Percentiles rank a stretch among this genome's conserved stretches.
Conservation (phyloP, 352 stramenopile genomes). For the Globisporangium solare region DNA sequence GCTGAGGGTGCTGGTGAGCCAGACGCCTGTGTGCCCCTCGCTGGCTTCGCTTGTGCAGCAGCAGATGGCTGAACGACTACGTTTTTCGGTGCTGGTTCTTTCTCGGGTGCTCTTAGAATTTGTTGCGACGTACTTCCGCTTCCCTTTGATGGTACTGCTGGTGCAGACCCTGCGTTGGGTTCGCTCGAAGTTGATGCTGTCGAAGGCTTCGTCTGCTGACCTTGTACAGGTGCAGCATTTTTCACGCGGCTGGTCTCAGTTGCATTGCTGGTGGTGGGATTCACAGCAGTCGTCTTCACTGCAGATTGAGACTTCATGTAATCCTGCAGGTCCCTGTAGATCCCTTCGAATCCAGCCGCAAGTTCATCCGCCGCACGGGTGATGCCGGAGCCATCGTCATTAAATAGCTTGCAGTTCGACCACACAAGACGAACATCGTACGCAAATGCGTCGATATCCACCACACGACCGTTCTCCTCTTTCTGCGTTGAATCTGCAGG, state of each 20-base stretch:
- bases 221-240: background rate
- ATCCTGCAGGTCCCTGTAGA: conserved; percentile 44
- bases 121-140: background rate
- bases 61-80: background rate
- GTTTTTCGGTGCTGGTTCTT: background rate
- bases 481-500: conserved; percentile 11
- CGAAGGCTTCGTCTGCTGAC: background rate
- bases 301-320: conserved; percentile 14
- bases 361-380: conserved; percentile 66
- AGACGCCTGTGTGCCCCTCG: background rate
- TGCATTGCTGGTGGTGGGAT: conserved; percentile 4
- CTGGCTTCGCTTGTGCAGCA: background rate
- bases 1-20: background rate
- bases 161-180: background rate
- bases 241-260: background rate
- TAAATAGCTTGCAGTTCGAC: conserved; percentile 83
- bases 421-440: conserved; percentile 79
- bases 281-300: background rate
- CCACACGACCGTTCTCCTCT: conserved; percentile 21
- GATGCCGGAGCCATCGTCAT: conserved; percentile 80
- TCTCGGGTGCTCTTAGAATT: background rate
- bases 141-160: background rate
- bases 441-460: conserved; percentile 54
- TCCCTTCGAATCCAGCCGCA: conserved; percentile 52
- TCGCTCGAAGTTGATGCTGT: background rate